phyloP scores from a whole-genome alignment of 2,329 filamentous ascomycete genomes.

The Rosellinia necatrix region DNA sequence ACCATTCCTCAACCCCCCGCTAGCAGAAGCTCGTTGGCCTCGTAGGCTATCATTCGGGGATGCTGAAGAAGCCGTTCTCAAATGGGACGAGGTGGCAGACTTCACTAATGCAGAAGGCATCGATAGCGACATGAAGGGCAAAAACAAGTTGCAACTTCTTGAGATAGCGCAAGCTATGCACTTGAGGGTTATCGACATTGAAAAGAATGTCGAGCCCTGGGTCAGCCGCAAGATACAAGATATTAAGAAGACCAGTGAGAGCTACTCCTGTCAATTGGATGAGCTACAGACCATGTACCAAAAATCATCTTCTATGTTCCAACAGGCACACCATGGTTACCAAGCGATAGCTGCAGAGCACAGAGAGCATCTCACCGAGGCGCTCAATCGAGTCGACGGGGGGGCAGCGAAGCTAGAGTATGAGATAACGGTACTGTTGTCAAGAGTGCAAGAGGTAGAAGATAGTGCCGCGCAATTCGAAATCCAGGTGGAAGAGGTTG shows the following conservation, averaged over 20 bases:
- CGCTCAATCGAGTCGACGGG: constrained; percentile 77
- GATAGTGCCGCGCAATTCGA: constrained; percentile 81
- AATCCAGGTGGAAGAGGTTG: constrained; percentile 73
- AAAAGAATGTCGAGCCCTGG: constrained; percentile 62
- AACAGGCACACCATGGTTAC: constrained; percentile 67
- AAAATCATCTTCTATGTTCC: constrained; percentile 71
- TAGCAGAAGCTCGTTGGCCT: constrained; percentile 68
- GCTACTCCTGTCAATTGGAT: constrained; percentile 66
- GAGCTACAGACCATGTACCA: constrained; percentile 71
- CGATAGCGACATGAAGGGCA: constrained; percentile 30
- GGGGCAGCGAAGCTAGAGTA: constrained; percentile 88
- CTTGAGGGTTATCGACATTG: constrained; percentile 56
- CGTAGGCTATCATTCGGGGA: constrained; percentile 76
- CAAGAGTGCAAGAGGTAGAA: constrained; percentile 85
- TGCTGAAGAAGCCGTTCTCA: constrained; percentile 74
- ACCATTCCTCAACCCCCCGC: constrained; percentile 37
- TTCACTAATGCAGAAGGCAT: constrained; percentile 45
- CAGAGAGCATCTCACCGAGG: constrained; percentile 69
- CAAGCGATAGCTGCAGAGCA: constrained; percentile 73
- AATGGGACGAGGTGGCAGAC: constrained; percentile 63
- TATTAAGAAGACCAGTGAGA: constrained; percentile 64
- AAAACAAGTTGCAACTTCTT: constrained; percentile 40
- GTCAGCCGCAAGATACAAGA: constrained; percentile 60
- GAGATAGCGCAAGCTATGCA: constrained; percentile 63
- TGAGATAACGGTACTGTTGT: constrained; percentile 79